Evolutionary conservation across 1,284 basidiomycete species (phyloP), one percentile per base, ranked within the genome.

Genomic region (Leccinum laetum): DNA sequence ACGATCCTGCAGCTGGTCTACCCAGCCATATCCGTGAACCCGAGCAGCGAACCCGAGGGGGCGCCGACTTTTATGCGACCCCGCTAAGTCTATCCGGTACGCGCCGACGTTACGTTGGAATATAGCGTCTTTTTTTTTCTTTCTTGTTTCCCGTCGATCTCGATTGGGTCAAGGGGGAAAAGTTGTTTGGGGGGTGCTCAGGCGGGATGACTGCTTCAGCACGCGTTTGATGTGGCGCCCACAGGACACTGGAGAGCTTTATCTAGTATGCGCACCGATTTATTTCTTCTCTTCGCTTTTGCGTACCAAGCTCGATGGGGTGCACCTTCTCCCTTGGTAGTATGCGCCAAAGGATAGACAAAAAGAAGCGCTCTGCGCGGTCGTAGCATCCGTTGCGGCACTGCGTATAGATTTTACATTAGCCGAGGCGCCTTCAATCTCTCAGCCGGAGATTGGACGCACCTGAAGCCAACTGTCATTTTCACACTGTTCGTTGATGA

Each of bases 121-220:
- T 92, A 90, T 71, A 85, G 84, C 70, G 86, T 89, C 7, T 91
- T 86, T 72, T 35, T 35, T 69, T 26, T 26, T 26, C 26, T 26
- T 26, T 26, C 26, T 26, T 26, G 26, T 26, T 26, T 69, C 87
- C 88, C 0, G 67, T 61, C 0, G 81, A 84, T 67, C 92, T 91
- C 65, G 80, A 90, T 49, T 92, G 85, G 82, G 90, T 90, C 10
- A 79, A 82, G 61, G 90, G 82, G 11, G 91, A 90, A 9, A 92
- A 93, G 74, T 70, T 92, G 29, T 91, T 89, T 70, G 91, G 90
- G 91, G 91, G 84, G 16, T 92, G 90, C 72, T 90, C 89, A 26
- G 90, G 90, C 8, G 91, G 91, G 5, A 46, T 32, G 80, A 84
- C 62, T 92, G 91, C 68, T 93, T 91, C 70, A 91, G 89, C 73